These are phyloP conservation scores for Beauveria brongniartii DNA, from an alignment of 2,329 filamentous ascomycete genomes.

Conservation along the genomic window DNA sequence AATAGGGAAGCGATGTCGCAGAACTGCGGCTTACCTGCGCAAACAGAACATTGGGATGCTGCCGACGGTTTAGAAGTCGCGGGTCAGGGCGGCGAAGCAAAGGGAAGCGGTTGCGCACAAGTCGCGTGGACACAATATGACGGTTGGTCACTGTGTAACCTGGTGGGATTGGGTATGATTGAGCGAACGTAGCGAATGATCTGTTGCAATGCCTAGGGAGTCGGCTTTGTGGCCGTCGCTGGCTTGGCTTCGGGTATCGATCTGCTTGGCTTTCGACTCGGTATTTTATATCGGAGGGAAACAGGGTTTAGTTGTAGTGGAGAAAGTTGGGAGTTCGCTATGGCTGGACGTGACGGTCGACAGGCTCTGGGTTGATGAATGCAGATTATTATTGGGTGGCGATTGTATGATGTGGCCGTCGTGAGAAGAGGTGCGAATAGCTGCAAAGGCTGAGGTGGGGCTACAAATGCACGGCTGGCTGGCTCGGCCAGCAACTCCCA, in stretches of 20 bases:
- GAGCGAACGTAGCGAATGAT: background rate
- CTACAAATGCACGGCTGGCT: background rate
- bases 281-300: background rate
- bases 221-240: background rate
- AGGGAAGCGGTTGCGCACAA: background rate
- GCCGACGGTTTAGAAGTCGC: background rate
- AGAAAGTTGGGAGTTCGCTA: background rate
- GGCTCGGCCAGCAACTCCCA: background rate
- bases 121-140: too few relatives aligned
- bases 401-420: background rate
- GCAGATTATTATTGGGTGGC: background rate
- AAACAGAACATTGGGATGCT: slow-evolving; percentile 50
- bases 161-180: background rate
- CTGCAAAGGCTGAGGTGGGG: background rate
- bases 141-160: too few relatives aligned
- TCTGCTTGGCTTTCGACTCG: background rate
- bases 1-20: background rate
- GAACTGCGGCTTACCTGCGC: slow-evolving; percentile 38
- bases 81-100: background rate
- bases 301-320: background rate
- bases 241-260: background rate
- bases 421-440: background rate
- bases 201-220: background rate
- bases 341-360: background rate
- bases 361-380: background rate